These are phyloP conservation scores for Ogataea parapolymorpha DNA, from an alignment of 805 yeast genomes.

Conservation along the genomic window DNA sequence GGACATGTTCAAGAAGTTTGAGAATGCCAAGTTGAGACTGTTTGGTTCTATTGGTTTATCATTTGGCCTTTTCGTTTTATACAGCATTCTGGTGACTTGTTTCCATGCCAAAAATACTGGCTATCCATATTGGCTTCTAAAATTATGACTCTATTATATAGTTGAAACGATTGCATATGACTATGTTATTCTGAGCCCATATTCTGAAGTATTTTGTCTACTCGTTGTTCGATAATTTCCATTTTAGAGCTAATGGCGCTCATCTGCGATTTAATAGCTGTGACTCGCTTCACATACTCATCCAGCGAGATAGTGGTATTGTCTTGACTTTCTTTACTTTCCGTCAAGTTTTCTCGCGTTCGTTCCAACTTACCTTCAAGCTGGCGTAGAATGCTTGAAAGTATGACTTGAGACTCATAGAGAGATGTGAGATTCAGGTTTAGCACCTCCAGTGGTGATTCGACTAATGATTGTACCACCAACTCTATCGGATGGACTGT, in stretches of 20 bases:
- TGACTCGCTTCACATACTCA: conserved; percentile 25
- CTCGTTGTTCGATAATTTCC: conserved; percentile 36
- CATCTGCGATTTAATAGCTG: conserved; percentile 24
- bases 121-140: conserved; percentile 65
- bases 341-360: conserved; percentile 12
- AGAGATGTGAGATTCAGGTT: conserved; percentile 49
- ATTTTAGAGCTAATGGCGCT: conserved; percentile 28
- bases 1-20: conserved; percentile 50
- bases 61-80: conserved; percentile 49
- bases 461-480: conserved; percentile 53
- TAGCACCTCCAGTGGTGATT: conserved; percentile 50
- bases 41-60: conserved; percentile 45
- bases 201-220: conserved; percentile 26
- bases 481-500: conserved; percentile 57
- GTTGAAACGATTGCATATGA: conserved; percentile 8
- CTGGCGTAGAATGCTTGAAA: conserved; percentile 45
- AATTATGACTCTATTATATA: conserved; percentile 19
- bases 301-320: conserved; percentile 10
- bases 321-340: conserved; percentile 3
- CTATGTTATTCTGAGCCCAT: conserved; percentile 8
- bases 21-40: conserved; percentile 44
- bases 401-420: conserved; percentile 54
- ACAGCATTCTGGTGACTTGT: conserved; percentile 60
- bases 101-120: conserved; percentile 70
- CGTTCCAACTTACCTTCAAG: conserved; percentile 34